Evolutionary conservation across 2,329 filamentous ascomycete species (phyloP).

Genomic region (Fusarium denticulatum): DNA sequence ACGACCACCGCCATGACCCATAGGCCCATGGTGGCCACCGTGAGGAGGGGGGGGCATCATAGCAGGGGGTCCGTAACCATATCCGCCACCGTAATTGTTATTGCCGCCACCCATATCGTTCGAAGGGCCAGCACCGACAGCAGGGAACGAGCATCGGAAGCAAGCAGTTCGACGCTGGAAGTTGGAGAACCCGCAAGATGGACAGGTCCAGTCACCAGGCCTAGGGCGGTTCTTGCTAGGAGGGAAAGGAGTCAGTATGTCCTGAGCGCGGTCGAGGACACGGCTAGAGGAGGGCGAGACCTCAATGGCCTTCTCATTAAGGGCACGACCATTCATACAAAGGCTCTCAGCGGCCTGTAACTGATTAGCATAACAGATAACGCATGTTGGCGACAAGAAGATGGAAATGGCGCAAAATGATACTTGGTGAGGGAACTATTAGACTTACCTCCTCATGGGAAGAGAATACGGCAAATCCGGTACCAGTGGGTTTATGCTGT

Average conservation of each 20-base stretch:
- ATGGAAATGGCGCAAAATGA: not conserved
- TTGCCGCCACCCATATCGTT: conserved; percentile 74
- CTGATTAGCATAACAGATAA: conserved; percentile 19
- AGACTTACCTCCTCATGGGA: conserved; percentile 94
- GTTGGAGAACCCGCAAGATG: conserved; percentile 98
- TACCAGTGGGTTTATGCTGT: conserved; percentile 99
- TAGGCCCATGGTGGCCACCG: conserved; percentile 69
- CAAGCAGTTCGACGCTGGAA: conserved; percentile 98
- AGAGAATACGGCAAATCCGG: conserved; percentile 97
- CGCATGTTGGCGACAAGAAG: not conserved
- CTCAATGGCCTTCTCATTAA: conserved; percentile 99
- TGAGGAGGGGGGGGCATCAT: conserved; percentile 83
- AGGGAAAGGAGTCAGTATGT: conserved; percentile 96
- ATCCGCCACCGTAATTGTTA: conserved; percentile 65
- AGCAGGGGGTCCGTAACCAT: conserved; percentile 72
- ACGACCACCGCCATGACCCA: conserved; percentile 70
- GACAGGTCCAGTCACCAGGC: conserved; percentile 98
- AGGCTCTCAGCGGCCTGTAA: conserved; percentile 90
- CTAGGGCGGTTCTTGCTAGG: conserved; percentile 98
- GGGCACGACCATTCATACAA: conserved; percentile 97
- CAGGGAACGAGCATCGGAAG: conserved; percentile 99
- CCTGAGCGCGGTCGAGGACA: conserved; percentile 92
- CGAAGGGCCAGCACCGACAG: conserved; percentile 80
- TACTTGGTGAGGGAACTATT: not conserved
- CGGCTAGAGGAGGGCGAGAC: conserved; percentile 97